A percentile compares a stretch with the other conserved stretches of the same genome.
These are phyloP conservation scores for Thielaviopsis punctulata DNA, from an alignment of 2,329 filamentous ascomycete species.

Conservation along the genomic window DNA sequence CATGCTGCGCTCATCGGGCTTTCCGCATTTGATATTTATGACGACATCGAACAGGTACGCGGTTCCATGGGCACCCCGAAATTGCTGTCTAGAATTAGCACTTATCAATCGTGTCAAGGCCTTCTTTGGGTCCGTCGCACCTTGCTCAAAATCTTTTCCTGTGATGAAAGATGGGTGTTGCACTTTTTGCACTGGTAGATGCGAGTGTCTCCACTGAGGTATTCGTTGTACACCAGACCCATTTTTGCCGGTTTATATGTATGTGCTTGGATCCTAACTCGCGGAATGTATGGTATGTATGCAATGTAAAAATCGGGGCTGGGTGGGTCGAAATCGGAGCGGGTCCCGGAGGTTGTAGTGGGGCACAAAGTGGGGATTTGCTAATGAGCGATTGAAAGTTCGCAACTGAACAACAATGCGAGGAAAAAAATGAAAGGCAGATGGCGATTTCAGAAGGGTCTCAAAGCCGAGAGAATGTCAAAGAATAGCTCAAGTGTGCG, in stretches of 20 bases:
- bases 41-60: slow-evolving; percentile 91
- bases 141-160: slow-evolving; percentile 87
- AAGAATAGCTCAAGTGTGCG: too few relatives aligned
- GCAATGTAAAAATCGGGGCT: too few relatives aligned
- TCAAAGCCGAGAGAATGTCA: too few relatives aligned
- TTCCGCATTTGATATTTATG: slow-evolving; percentile 72
- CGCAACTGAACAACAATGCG: too few relatives aligned
- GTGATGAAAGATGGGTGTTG: slow-evolving; percentile 88
- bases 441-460: too few relatives aligned
- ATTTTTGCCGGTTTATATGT: slow-evolving; percentile 29
- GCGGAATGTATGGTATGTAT: too few relatives aligned
- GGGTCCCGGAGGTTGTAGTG: too few relatives aligned
- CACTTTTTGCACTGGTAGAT: slow-evolving; percentile 90
- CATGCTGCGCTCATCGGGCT: slow-evolving; percentile 92
- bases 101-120: neutral
- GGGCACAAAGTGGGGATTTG: too few relatives aligned
- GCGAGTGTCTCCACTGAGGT: slow-evolving; percentile 58
- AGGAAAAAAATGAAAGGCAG: too few relatives aligned
- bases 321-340: too few relatives aligned
- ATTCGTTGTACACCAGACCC: slow-evolving; percentile 84
- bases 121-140: slow-evolving; percentile 29
- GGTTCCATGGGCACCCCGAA: slow-evolving; percentile 95
- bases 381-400: too few relatives aligned
- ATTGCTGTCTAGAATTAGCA: slow-evolving; percentile 46
- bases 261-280: too few relatives aligned